Evolutionary conservation across 2,329 filamentous ascomycete genomes (phyloP), one percentile per base, ranked within the genome.

Genomic region (Talaromyces sp.): DNA sequence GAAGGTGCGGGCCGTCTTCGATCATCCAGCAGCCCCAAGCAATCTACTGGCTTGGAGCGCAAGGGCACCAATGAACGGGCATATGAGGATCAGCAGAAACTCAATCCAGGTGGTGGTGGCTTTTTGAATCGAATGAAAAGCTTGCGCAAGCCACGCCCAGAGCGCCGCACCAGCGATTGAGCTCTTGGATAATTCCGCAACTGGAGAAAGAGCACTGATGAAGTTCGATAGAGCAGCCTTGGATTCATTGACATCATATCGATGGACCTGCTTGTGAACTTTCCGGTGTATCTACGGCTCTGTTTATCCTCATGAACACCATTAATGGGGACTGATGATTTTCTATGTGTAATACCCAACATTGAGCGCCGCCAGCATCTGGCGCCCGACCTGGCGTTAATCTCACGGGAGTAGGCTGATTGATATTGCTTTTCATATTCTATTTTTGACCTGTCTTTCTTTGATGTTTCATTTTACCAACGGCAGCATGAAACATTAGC

Each of bases 41-140:
- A 80, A 17, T 67, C 73, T 6, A 68, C 68, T 13, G 65, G 62
- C 1, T 74, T 90, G 6, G 87, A 90, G 73, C 82, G 88, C 61
- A 82, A 86, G 61, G 71, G 80, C 2, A 91, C 88, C 4, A 77
- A 80, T 14, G 87, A 89, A 56, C 66, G 69, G 46, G 50, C 60
- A 24, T 60, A 60, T 47, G 70, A 70, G 59, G 73, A 71, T 14
- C 36, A 36, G 51, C 77, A 78, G 17, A 69, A 52, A 78, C 75
- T 35, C 73, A 72, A 59, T 68, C 70, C 61, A 70, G 74, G 61
- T 77, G 79, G 67, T 43, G 82, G 82, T 42, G 88, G 89, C 2
- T 86, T 95, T 57, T 70, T 95, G 56, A 89, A 84, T 47, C 84
- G 90, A 49, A 90, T 94, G 77, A 91, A 90, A 81, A 91, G 87